phyloP scores from a whole-genome alignment of 1,284 basidiomycete genomes.

The Afroboletus lepidellus region DNA sequence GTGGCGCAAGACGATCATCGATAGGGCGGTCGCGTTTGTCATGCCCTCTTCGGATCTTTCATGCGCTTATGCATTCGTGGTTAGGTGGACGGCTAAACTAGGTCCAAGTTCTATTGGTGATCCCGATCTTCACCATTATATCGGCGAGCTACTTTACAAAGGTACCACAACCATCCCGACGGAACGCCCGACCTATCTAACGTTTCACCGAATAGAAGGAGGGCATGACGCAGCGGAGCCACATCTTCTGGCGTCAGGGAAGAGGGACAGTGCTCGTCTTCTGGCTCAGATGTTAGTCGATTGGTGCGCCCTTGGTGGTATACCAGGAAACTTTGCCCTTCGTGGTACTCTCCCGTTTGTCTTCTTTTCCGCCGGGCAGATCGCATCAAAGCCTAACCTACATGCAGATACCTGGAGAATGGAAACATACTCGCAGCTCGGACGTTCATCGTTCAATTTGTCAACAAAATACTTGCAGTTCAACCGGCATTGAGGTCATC shows the following conservation, averaged over 20 bases:
- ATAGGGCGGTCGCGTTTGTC: slow-evolving; percentile 74
- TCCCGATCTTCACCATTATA: slow-evolving; percentile 79
- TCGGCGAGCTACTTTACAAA: slow-evolving; percentile 86
- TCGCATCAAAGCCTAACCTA: neutral
- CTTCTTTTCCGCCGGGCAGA: neutral
- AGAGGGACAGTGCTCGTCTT: slow-evolving; percentile 80
- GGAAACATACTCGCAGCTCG: slow-evolving; percentile 85
- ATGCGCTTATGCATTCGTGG: slow-evolving; percentile 8
- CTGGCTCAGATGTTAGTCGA: slow-evolving; percentile 85
- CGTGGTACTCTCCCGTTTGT: slow-evolving; percentile 81
- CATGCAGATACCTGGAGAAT: slow-evolving; percentile 71
- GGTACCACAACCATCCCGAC: slow-evolving; percentile 46
- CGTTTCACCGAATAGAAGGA: slow-evolving; percentile 52
- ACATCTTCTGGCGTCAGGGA: slow-evolving; percentile 81
- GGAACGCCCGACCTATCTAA: neutral
- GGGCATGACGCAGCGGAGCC: slow-evolving; percentile 72
- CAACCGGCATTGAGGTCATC: slow-evolving; percentile 39
- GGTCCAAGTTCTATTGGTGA: slow-evolving; percentile 83
- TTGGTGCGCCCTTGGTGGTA: slow-evolving; percentile 58
- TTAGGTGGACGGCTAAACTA: slow-evolving; percentile 79
- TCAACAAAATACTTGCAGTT: slow-evolving; percentile 54
- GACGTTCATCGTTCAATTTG: slow-evolving; percentile 77
- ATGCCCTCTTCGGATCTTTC: slow-evolving; percentile 7
- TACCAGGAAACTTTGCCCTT: slow-evolving; percentile 71
- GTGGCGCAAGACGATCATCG: slow-evolving; percentile 81